Evolutionary conservation across 1,284 basidiomycete species (phyloP), one percentile per base, ranked within the genome.

Genomic region (Termitomyces sp.): DNA sequence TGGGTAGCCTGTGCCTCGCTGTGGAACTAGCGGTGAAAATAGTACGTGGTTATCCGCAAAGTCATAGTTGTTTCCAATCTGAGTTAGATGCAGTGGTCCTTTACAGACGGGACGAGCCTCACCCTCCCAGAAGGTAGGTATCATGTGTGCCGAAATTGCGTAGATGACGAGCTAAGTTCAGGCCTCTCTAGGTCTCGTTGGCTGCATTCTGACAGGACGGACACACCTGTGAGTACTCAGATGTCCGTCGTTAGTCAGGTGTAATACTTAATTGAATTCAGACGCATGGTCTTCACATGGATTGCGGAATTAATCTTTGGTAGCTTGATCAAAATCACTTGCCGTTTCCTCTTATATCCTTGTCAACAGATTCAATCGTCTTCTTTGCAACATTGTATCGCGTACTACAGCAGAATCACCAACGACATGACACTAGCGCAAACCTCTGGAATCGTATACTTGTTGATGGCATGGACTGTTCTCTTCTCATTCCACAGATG

Each of bases 201-300:
- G 69, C 3, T 70, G 69, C 44, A 71, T 71, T 47, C 61, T 71
- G 16, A 60, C 64, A 19, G 68, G 67, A 35, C 64, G 52, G 31
- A 50, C 58, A 10, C 49, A 58, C 33, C 42, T 38, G 67, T 66
- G 10, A 53, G 66, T 60, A 3, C 37, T 16, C 18, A 8, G 33
- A 9, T 14, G 24, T 24, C 13, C 13, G 14, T 18, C 10, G 24
- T 30, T 0, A 26, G 1, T 31, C 1, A 14, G 30, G 19, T 16
- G 2, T 31, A n/a, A 8, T 24, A 11, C 3, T 46, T 0, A 33
- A 21, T 10, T 16, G 31, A 8, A 13, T 35, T 0, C 56, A 71
- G 69, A 1, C 64, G 69, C 9, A 67, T 71, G 52, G 64, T 60
- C 9, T 67, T 64, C 33, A 69, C 68, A 10, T 71, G 68, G 68